Conservation (phyloP, 139 green algal species). For the Tetradesmus obliquus region DNA sequence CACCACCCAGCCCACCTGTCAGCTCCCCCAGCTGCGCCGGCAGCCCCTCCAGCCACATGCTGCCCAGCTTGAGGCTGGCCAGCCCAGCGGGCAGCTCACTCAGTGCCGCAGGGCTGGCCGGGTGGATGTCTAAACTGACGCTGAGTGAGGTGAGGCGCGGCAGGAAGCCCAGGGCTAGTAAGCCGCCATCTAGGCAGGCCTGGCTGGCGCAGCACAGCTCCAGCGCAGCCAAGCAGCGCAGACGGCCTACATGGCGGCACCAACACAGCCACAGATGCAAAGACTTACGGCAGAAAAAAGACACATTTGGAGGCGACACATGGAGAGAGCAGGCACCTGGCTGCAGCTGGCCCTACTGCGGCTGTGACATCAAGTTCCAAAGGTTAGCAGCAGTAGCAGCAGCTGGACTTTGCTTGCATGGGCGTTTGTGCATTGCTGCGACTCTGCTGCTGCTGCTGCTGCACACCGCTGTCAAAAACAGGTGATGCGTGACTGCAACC, state of each 20-base stretch:
- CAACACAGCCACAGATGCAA: not conserved
- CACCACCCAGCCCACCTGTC: not conserved
- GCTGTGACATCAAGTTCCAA: not conserved
- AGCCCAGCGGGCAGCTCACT: slow-evolving; percentile 36
- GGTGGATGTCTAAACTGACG: slow-evolving; percentile 37
- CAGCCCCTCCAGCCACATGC: slow-evolving; percentile 44
- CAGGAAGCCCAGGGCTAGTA: slow-evolving; percentile 41
- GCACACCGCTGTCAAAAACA: not conserved
- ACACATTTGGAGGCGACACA: not conserved
- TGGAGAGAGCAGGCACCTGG: not conserved
- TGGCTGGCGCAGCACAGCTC: slow-evolving; percentile 12
- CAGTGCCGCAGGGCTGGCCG: slow-evolving; percentile 7
- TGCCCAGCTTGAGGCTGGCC: slow-evolving; percentile 23
- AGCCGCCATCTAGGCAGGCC: slow-evolving; percentile 10
- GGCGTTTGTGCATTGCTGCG: not conserved
- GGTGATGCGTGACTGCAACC: no score
- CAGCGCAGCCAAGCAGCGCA: slow-evolving; percentile 8
- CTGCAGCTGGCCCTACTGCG: not conserved
- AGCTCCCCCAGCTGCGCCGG: slow-evolving; percentile 12
- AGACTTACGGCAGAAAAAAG: not conserved
- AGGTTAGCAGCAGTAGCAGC: not conserved
- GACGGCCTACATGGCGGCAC: not conserved
- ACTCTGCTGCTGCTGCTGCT: not conserved
- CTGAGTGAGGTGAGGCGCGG: not conserved
- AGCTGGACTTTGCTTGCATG: no score